phyloP scores from a whole-genome alignment of 176 grass and related monocot species.

The Areca catechu region DNA sequence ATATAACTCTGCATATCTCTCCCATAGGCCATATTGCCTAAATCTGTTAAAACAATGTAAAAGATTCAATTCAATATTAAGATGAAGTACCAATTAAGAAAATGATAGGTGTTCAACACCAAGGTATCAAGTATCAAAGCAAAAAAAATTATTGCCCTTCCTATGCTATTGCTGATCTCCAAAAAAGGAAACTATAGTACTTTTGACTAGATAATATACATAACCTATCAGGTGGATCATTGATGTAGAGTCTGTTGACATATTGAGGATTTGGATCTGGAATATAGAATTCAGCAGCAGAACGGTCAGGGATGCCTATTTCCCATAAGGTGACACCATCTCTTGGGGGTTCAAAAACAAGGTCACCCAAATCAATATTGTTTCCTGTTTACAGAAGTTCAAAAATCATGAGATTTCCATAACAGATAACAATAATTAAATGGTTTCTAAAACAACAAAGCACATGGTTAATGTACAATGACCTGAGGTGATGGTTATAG shows the following conservation, averaged over 20 bases:
- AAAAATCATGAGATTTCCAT: too few relatives aligned
- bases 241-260: conserved; percentile 31
- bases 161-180: too few relatives aligned
- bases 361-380: conserved; percentile 25
- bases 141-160: too few relatives aligned
- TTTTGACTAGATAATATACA: background rate
- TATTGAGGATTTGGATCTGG: conserved; percentile 42
- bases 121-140: too few relatives aligned
- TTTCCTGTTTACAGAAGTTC: conserved; percentile 8
- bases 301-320: conserved; percentile 66
- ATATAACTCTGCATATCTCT: conserved; percentile 58
- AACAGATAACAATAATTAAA: too few relatives aligned
- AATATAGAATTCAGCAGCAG: conserved; percentile 60
- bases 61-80: background rate
- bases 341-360: conserved; percentile 55
- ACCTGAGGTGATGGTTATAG: conserved; percentile 38
- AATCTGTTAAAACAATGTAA: conserved; percentile 22
- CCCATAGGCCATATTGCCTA: conserved; percentile 84
- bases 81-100: background rate
- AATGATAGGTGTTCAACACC: too few relatives aligned
- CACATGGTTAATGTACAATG: too few relatives aligned
- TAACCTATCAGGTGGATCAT: conserved; percentile 18
- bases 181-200: too few relatives aligned
- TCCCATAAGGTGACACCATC: conserved; percentile 67
- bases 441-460: too few relatives aligned